These are phyloP conservation scores for Posidonia oceanica DNA, from an alignment of 116 monocot genomes.

Conservation along the genomic window DNA sequence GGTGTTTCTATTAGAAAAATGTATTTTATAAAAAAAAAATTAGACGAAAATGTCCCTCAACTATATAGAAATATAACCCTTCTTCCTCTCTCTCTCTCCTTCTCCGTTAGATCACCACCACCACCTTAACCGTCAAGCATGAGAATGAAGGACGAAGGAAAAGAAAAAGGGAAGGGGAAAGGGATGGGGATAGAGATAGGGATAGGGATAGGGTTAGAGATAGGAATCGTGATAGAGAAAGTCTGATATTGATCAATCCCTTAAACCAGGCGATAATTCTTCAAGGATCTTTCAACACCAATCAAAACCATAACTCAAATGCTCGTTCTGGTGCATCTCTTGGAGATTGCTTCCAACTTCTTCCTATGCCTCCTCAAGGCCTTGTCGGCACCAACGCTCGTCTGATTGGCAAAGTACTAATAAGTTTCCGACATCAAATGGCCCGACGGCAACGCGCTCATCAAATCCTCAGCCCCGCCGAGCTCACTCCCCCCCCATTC, in stretches of 20 bases:
- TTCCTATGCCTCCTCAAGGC: conserved; percentile 51
- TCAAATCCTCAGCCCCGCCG: conserved; percentile 21
- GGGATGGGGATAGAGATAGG: conserved; percentile 5
- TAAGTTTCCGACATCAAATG: conserved; percentile 60
- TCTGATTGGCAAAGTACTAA: conserved; percentile 79
- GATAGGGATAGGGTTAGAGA: conserved; percentile 11
- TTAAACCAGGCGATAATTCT: conserved; percentile 28
- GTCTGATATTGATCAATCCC: conserved; percentile 30
- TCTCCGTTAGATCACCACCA: no score
- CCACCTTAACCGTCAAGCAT: no score
- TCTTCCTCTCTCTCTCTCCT: no score
- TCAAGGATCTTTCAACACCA: conserved; percentile 13
- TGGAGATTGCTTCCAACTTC: conserved; percentile 52
- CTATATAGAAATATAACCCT: no score
- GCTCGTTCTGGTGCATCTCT: conserved; percentile 6
- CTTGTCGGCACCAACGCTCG: conserved; percentile 55
- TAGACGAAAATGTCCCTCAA: no score
- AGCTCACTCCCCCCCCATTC: conserved; percentile 3
- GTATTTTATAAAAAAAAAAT: no score
- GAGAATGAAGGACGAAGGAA: conserved; percentile 6
- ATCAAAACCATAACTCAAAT: conserved; percentile 1
- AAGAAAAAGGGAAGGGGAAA: not conserved
- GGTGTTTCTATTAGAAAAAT: no score
- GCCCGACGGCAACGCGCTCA: conserved; percentile 51
- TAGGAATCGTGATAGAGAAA: conserved; percentile 12